A percentile compares a stretch with the other conserved stretches of the same genome.
phyloP scores from a whole-genome alignment of 2,329 filamentous ascomycete genomes.

The Stylonectria norvegica region DNA sequence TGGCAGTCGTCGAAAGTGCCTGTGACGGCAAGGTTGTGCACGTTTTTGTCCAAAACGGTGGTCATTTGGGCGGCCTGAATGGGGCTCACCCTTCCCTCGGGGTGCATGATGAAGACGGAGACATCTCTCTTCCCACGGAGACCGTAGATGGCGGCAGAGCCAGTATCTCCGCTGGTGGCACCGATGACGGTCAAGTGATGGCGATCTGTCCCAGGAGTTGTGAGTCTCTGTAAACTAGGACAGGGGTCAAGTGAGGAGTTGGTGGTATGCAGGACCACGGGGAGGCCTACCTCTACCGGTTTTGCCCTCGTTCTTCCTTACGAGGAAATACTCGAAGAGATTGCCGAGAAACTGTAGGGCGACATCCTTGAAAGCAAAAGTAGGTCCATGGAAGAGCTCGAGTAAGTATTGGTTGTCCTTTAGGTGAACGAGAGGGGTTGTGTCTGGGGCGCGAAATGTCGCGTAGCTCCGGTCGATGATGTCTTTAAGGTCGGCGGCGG shows the following conservation, averaged over 20 bases:
- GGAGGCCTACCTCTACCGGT: slow-evolving; percentile 46
- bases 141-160: slow-evolving; percentile 93
- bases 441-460: slow-evolving; percentile 77
- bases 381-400: slow-evolving; percentile 95
- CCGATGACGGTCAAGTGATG: slow-evolving; percentile 85
- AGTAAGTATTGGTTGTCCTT: slow-evolving; percentile 69
- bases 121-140: slow-evolving; percentile 95
- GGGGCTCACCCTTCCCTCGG: slow-evolving; percentile 83
- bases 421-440: slow-evolving; percentile 57
- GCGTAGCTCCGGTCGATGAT: slow-evolving; percentile 81
- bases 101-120: slow-evolving; percentile 91
- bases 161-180: slow-evolving; percentile 84
- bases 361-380: slow-evolving; percentile 86
- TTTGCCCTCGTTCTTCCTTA: slow-evolving; percentile 57
- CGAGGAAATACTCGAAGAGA: slow-evolving; percentile 84
- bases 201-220: slow-evolving; percentile 49
- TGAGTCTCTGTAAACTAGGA: slow-evolving; percentile 15
- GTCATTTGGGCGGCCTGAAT: slow-evolving; percentile 98
- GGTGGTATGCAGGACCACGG: background rate
- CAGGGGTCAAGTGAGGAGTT: background rate
- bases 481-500: slow-evolving; percentile 67
- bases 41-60: slow-evolving; percentile 83
- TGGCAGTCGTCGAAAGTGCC: slow-evolving; percentile 97
- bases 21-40: slow-evolving; percentile 85
- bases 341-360: slow-evolving; percentile 95